Base-by-base conservation (phyloP, 2,329 filamentous ascomycete species). In the Epichloe sp. region DNA sequence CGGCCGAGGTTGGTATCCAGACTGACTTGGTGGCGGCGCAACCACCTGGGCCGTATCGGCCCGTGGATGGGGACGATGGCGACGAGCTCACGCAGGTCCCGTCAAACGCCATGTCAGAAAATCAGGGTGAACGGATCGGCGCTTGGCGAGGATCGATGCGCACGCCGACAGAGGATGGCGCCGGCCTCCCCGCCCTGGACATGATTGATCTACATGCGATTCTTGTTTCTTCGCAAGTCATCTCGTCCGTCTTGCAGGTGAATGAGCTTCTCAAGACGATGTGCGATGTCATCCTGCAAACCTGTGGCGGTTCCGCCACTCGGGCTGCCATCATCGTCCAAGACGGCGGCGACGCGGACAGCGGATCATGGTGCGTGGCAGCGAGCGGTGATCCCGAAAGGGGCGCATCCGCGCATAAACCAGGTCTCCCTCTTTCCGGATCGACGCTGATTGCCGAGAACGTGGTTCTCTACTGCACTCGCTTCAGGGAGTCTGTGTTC, bases 201-300 rank as follows among this genome's bases (percentile, higher is more conserved):
- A 89, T 91, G 82, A 82, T 91, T 61, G 86, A 90, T 64, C 66
- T 90, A 54, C 83, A 86, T 42, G 84, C 83, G 23, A 90, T 91
- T 53, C 71, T 91, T 14, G 82, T 86, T 58, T 87, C 83, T 3
- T 88, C 84, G 10, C 86, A 89, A 62, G 78, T 90, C 43, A 82
- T 91, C 43, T 90, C 86, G 4, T 89, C 85, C 15, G 84, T 89
- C 48, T 68, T 91, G 11, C 78, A 85, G 56, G 79, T 90, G 12
- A 85, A 90, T 56, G 78, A 84, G 58, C 74, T 91, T 4, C 75
- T 90, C 54, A 82, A 84, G 60, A 89, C 86, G 42, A 88, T 91
- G 80, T 87, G 85, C 58, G 82, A 88, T 54, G 86, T 90, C 55
- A 87, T 90, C 47, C 66, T 90, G 26, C 83, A 89, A 57, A 88